phyloP scores from a whole-genome alignment of 2,329 filamentous ascomycete genomes.

The Cercospora sp. region DNA sequence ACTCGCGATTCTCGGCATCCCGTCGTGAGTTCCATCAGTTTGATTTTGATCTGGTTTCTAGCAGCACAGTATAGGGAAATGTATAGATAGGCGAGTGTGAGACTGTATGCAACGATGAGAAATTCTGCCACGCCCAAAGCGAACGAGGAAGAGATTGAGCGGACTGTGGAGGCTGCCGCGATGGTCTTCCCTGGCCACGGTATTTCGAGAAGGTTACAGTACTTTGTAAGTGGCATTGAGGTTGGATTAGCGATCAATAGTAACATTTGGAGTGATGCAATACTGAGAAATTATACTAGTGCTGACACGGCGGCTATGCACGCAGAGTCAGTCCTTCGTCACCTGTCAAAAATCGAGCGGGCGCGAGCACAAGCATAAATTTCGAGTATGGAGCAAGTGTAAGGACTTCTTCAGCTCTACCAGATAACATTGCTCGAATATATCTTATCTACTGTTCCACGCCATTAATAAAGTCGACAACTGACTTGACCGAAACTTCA shows the following conservation, averaged over 20 bases:
- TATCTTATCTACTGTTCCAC: not conserved
- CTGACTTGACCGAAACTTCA: not conserved
- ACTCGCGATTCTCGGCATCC: conserved; percentile 36
- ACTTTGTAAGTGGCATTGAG: not conserved
- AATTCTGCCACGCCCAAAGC: conserved; percentile 46
- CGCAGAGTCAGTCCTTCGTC: no score
- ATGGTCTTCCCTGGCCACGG: not conserved
- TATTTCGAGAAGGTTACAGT: no score
- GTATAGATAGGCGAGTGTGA: not conserved
- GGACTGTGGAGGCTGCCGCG: not conserved
- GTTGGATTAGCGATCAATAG: not conserved
- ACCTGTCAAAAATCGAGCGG: no score
- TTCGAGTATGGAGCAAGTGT: no score
- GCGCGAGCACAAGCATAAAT: no score
- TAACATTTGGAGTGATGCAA: not conserved
- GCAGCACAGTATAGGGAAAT: not conserved
- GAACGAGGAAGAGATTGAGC: conserved; percentile 11
- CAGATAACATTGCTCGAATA: no score
- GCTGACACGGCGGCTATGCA: not conserved
- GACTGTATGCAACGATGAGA: conserved; percentile 53
- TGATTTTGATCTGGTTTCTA: not conserved
- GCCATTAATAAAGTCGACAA: not conserved
- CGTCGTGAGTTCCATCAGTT: conserved; percentile 13
- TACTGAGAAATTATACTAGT: not conserved
- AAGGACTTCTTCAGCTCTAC: no score